Evolutionary conservation across 164 flowering plant genomes (phyloP), one percentile per base, ranked within the genome.

Genomic region (Vitis rotundifolia): DNA sequence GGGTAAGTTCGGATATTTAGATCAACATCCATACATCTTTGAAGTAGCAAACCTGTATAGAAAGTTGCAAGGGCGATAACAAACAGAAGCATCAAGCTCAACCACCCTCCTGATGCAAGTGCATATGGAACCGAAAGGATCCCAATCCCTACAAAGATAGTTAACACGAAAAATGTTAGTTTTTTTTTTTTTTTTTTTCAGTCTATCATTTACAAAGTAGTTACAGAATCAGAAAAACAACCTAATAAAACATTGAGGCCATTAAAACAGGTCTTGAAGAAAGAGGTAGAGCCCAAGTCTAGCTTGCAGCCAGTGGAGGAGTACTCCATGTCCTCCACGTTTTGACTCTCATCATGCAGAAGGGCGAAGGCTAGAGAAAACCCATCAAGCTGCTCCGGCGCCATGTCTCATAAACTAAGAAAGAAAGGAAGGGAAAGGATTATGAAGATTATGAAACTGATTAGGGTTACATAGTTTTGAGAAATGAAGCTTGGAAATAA

Each of bases 41-140:
- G 56, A 2, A 88, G 81, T 3, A 91, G 73, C 59, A 91, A 53
- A 11, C 85, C 87, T 0, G 91, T 69, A 82, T 83, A 91, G 73
- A 81, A 86, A 9, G 84, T 61, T 13, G 68, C 47, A 0, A 13
- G 5, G 0, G 96, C 90, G 3, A 86, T 73, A 1, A 71, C 15
- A 49, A 87, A 77, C 0, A 91, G 80, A 5, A 85, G 76, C 15
- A 70, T 49, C 57, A 91, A 68, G 75, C 91, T 91, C 52, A 86
- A 37, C 96, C 96, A 91, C 15, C 96, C 96, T 73, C 96, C 96
- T 26, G 83, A 74, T 9, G 96, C 65, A 28, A 88, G 69, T 37
- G 96, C 95, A 70, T 80, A 88, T 29, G 92, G 89, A 8, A 79
- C 60, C 47, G 95, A 87, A 6, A 90, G 68, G 52, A 90, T 83